phyloP scores from a whole-genome alignment of 2,329 filamentous ascomycete genomes.

The Aplosporella prunicola region DNA sequence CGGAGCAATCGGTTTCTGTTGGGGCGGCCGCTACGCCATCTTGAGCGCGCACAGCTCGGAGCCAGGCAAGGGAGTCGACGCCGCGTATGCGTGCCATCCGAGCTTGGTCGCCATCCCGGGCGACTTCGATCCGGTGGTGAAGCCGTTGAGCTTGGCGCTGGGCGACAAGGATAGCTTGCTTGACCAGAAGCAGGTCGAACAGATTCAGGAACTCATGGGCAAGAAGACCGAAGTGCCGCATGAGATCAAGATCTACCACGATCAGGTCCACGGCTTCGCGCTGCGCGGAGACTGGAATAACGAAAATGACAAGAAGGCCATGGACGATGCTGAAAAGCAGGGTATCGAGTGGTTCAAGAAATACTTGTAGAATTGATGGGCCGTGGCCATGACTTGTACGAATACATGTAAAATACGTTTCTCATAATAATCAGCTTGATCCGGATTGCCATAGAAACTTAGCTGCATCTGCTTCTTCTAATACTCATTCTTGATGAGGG shows the following conservation, averaged over 20 bases:
- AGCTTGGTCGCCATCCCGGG: conserved; percentile 32
- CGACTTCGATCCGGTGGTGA: conserved; percentile 32
- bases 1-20: conserved; percentile 34
- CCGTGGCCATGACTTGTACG: no score
- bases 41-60: conserved; percentile 16
- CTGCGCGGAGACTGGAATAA: conserved; percentile 30
- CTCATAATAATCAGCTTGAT: no score
- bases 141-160: conserved; percentile 29
- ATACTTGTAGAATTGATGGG: conserved; percentile 21
- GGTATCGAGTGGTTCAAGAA: conserved; percentile 33
- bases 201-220: conserved; percentile 33
- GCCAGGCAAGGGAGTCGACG: conserved; percentile 28
- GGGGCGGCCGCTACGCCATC: conserved; percentile 34
- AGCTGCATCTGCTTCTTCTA: no score
- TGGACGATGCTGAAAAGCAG: conserved; percentile 34
- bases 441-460: no score
- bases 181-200: conserved; percentile 23
- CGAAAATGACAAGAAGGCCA: conserved; percentile 38
- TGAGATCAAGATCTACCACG: conserved; percentile 35
- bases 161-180: conserved; percentile 20
- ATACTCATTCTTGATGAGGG: no score
- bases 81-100: conserved; percentile 34
- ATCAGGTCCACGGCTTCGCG: conserved; percentile 38
- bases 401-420: no score
- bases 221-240: conserved; percentile 28